Evolutionary conservation across 768 basidiomycete species (phyloP), one percentile per base, ranked within the genome.

Genomic region (Panaeolus papilionaceus): DNA sequence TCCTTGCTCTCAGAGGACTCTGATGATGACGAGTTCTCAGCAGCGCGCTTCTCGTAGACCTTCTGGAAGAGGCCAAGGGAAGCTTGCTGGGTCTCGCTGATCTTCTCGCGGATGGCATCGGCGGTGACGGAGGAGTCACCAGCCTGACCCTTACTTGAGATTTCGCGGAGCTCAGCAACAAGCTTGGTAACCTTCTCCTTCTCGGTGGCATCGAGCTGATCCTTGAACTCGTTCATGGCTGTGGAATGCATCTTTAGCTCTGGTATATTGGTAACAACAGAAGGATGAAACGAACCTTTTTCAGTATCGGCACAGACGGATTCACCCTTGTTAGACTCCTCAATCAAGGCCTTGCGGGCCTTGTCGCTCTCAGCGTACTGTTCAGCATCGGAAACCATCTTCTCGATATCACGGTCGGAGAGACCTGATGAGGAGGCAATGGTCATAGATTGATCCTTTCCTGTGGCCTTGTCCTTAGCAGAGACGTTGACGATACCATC

Each of bases 161-260:
- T 75, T 78, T 96, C 95, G 61, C 96, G 89, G 62, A 99, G 91
- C 81, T 98, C 95, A 65, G 80, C 79, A 38, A 99, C 81, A 58
- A 97, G 92, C 79, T 91, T 92, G 64, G 90, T 81, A 71, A 99
- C 96, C 84, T 96, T 98, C 75, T 96, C 95, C 82, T 92, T 92
- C 87, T 99, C 98, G 2, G 89, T 79, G 7, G 88, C 88, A 71
- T 98, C 96, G 66, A 99, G 89, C 76, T 98, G 95, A 58, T 97
- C 94, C 85, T 96, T 96, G 88, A 99, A 99, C 82, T 99, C 98
- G 75, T 85, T 88, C 92, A 99, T 93, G 18, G 96, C 94, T 94
- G 72, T 44, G n/a, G 12, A 5, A 44, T 6, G 14, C 4, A 14
- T 2, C 3, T 16, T 44, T 18, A 44, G 42, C 5, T 16, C 0